Percentiles rank a stretch among this genome's conserved stretches.
phyloP scores from a whole-genome alignment of 225 moss, liverwort and hornwort genomes.

The Bryum argenteum region DNA sequence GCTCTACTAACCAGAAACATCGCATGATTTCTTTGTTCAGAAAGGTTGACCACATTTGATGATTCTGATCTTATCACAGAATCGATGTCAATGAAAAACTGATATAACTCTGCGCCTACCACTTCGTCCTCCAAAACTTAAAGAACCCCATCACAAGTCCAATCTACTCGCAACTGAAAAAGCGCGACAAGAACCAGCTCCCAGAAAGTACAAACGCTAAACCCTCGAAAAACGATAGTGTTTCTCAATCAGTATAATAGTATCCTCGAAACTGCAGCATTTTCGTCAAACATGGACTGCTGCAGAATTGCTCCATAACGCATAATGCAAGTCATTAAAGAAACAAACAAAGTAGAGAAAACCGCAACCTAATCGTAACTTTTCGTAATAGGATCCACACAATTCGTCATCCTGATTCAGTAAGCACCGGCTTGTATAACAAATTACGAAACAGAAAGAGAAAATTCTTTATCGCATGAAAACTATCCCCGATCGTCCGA shows the following conservation, averaged over 20 bases:
- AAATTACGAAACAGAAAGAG: not conserved
- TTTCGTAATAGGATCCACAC: not conserved
- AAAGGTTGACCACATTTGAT: not conserved
- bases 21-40: not conserved
- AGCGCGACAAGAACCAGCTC: conserved; percentile 15
- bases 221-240: not conserved
- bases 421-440: conserved; percentile 3
- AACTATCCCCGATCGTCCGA: not conserved
- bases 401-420: not conserved
- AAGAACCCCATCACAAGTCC: not conserved
- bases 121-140: conserved; percentile 8
- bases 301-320: not conserved
- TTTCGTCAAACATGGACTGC: not conserved
- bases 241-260: not conserved
- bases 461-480: not conserved
- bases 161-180: not conserved
- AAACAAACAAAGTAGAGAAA: conserved; percentile 11
- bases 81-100: not conserved
- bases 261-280: not conserved
- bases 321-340: not conserved
- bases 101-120: not conserved
- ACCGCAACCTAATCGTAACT: conserved; percentile 7
- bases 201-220: not conserved
- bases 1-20: not conserved
- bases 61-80: conserved; percentile 1